Percentiles rank a stretch among this genome's conserved stretches.
Conservation (phyloP, 352 stramenopile genomes). For the Globisporangium emineosum region DNA sequence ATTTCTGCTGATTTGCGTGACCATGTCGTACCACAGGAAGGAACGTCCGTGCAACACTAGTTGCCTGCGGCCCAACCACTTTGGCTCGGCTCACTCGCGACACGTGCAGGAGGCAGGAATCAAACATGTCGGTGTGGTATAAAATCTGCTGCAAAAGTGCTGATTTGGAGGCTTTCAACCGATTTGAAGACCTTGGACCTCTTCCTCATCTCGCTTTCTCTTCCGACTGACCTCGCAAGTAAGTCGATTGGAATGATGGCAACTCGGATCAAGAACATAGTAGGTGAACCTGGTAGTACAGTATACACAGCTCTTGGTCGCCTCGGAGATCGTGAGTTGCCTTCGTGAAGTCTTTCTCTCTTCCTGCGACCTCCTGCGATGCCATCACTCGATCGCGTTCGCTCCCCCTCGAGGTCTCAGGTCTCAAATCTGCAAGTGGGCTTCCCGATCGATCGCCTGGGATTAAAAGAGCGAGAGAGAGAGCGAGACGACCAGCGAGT, state of each 20-base stretch:
- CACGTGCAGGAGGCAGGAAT: neutral
- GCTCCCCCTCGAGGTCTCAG: neutral
- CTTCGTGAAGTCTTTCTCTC: too few species aligned
- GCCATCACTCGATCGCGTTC: slow-evolving; percentile 1
- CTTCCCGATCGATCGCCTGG: neutral
- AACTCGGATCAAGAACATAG: too few species aligned
- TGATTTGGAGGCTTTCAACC: neutral
- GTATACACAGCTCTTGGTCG: too few species aligned
- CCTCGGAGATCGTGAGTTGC: too few species aligned
- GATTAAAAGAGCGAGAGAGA: neutral
- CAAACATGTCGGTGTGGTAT: neutral
- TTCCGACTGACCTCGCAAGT: too few species aligned
- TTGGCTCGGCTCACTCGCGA: too few species aligned
- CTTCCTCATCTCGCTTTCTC: too few species aligned
- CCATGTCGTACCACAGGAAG: neutral
- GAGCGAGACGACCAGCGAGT: neutral
- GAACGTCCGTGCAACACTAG: neutral
- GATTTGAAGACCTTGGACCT: too few species aligned
- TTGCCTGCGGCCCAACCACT: neutral
- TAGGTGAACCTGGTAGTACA: too few species aligned
- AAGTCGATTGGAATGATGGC: too few species aligned
- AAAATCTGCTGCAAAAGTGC: neutral
- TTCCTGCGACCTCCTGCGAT: too few species aligned
- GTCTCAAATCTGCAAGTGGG: neutral
- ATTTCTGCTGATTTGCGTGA: neutral